A percentile compares a stretch with the other conserved stretches of the same genome.
Conservation (phyloP, 1,284 basidiomycete species). For the Wallemia hederae region DNA sequence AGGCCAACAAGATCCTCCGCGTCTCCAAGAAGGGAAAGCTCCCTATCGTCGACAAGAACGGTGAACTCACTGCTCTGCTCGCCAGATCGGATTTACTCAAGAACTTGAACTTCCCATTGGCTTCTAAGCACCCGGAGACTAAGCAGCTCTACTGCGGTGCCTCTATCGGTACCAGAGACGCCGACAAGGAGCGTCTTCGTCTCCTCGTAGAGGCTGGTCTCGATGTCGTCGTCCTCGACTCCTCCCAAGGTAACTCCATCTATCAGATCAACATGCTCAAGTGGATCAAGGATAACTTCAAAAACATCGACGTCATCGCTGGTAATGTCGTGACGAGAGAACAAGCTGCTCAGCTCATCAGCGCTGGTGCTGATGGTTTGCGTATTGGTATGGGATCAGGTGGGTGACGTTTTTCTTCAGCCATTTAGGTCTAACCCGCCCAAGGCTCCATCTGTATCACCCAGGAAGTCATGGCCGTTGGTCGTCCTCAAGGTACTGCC, state of each 20-base stretch:
- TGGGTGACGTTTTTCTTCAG: not conserved
- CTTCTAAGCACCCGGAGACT: conserved; percentile 63
- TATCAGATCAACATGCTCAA: conserved; percentile 85
- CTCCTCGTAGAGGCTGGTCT: conserved; percentile 79
- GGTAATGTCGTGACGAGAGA: conserved; percentile 96
- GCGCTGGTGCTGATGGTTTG: conserved; percentile 74
- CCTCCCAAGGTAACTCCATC: conserved; percentile 81
- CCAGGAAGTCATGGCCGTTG: conserved; percentile 99
- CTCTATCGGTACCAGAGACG: conserved; percentile 77
- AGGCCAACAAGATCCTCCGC: conserved; percentile 83
- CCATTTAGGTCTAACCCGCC: not conserved
- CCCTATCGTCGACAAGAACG: conserved; percentile 49
- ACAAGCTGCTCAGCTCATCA: conserved; percentile 79
- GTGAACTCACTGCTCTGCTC: conserved; percentile 54
- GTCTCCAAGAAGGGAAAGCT: conserved; percentile 96
- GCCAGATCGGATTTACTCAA: conserved; percentile 91
- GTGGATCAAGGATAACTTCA: conserved; percentile 71
- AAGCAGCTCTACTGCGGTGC: conserved; percentile 96
- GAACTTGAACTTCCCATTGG: conserved; percentile 88
- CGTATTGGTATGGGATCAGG: conserved; percentile 94
- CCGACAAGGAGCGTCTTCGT: conserved; percentile 55
- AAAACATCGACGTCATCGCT: conserved; percentile 67
- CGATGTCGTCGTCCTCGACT: conserved; percentile 84
- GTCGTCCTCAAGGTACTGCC: conserved; percentile 86
- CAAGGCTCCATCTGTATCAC: conserved; percentile 75